Base-by-base conservation (phyloP, 108 stramenopile genomes). In the Cylindrotheca fusiformis region DNA sequence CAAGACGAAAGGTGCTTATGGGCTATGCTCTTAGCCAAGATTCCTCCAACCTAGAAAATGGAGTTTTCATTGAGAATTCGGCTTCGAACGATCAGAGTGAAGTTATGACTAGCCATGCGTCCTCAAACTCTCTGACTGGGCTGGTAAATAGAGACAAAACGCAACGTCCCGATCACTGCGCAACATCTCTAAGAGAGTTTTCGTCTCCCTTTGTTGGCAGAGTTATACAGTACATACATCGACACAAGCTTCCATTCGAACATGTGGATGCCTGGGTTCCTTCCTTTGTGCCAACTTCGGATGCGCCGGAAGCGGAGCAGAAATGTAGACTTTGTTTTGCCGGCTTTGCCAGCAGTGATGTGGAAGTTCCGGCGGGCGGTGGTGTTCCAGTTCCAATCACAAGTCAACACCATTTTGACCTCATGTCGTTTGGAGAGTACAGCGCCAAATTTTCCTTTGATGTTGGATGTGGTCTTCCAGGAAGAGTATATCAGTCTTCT, bases 261-360 rank as follows among this genome's bases (percentile, higher is more conserved):
- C 85, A 94, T 55, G 67, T 89, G 30, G 93, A 94, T 74, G 65
- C 77, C 3, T 94, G 93, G 93, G 89, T 91, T 4, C 93, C 93
- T 2, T 89, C 88, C 30, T 81, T 77, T 61, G 72, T 82, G 0
- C 24, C 52, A 12, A 41, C 32, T 19, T 62, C 54, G 20, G 32
- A 65, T 46, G 36, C 47, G 6, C 52, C 64, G 6, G 22, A 20
- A 14, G 36, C 46, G 3, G 48, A 52, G 18, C 75, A 69, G 31
- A 65, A 65, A 24, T 84, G 82, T 46, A 76, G 89, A 2, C 79
- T 94, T 0, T 81, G 89, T 65, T 90, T 84, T 72, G 87, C 79
- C 1, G 93, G 93, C 3, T 82, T 72, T 33, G 86, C 85, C 19
- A 87, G 85, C 4, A 27, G 81, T 32, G 84, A 84, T 23, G 47